phyloP scores from a whole-genome alignment of 257 asterid species.

The Solanum pinnatisectum region DNA sequence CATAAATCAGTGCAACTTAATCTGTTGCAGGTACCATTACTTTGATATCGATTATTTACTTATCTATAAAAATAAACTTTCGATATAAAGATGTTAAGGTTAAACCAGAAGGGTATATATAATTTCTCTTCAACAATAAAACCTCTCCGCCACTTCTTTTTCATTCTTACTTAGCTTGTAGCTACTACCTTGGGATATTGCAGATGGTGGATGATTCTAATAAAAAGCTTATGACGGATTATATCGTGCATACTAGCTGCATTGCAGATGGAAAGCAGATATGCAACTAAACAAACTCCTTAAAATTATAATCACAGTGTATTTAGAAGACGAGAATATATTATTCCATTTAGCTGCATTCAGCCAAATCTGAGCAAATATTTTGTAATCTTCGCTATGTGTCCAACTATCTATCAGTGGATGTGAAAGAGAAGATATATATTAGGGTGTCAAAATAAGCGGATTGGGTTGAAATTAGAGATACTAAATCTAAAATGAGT shows the following conservation, averaged over 20 bases:
- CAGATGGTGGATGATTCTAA: conserved; percentile 78
- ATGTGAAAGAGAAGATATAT: neutral
- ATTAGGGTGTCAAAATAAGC: no score
- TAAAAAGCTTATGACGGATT: conserved; percentile 71
- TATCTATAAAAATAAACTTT: neutral
- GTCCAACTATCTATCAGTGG: neutral
- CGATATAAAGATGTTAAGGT: neutral
- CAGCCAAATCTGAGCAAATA: neutral
- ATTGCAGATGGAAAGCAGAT: conserved; percentile 23
- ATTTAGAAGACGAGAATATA: neutral
- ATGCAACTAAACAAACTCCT: neutral
- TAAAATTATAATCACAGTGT: neutral
- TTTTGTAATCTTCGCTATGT: neutral
- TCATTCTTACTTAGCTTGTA: neutral
- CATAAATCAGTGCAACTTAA: neutral
- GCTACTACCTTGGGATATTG: neutral
- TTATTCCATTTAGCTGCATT: neutral
- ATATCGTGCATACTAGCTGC: conserved; percentile 56
- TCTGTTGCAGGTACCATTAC: neutral
- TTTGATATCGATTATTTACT: neutral
- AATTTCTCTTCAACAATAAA: neutral
- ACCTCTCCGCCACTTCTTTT: neutral
- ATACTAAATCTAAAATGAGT: no score
- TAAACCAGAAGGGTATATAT: neutral
- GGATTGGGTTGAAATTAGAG: no score